A percentile compares a stretch with the other conserved stretches of the same genome.
phyloP scores from a whole-genome alignment of 108 stramenopile species.

The Chaetoceros muelleri region DNA sequence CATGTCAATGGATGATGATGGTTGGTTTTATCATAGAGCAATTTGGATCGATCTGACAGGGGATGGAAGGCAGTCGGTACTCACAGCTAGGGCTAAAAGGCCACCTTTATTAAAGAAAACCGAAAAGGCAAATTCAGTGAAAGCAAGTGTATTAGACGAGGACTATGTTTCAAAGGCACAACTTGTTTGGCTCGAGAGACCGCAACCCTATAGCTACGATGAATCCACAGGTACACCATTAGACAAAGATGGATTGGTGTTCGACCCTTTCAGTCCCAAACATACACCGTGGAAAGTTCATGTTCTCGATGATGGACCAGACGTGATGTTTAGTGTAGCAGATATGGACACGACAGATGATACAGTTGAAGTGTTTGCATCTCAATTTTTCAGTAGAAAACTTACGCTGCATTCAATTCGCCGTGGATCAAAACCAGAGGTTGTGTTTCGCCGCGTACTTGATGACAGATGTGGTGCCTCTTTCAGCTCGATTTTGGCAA shows the following conservation, averaged over 20 bases:
- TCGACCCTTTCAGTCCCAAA: constrained; percentile 59
- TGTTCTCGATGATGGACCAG: constrained; percentile 84
- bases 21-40: constrained; percentile 91
- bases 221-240: constrained; percentile 54
- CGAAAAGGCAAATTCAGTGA: background rate
- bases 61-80: constrained; percentile 77
- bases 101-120: constrained; percentile 18
- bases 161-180: constrained; percentile 42
- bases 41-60: constrained; percentile 87
- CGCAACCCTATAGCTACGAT: constrained; percentile 54
- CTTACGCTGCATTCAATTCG: constrained; percentile 77
- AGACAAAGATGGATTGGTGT: constrained; percentile 67
- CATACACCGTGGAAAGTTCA: constrained; percentile 77
- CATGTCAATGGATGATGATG: constrained; percentile 29
- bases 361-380: constrained; percentile 82
- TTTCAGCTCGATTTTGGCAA: constrained; percentile 76
- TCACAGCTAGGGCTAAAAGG: constrained; percentile 78
- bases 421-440: constrained; percentile 37
- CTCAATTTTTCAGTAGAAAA: constrained; percentile 81
- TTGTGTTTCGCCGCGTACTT: constrained; percentile 54
- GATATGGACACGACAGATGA: constrained; percentile 80
- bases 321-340: constrained; percentile 93
- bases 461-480: constrained; percentile 83
- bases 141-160: background rate
- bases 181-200: constrained; percentile 79